Conservation (phyloP, 2,329 filamentous ascomycete genomes). For the Stemphylium beticola region DNA sequence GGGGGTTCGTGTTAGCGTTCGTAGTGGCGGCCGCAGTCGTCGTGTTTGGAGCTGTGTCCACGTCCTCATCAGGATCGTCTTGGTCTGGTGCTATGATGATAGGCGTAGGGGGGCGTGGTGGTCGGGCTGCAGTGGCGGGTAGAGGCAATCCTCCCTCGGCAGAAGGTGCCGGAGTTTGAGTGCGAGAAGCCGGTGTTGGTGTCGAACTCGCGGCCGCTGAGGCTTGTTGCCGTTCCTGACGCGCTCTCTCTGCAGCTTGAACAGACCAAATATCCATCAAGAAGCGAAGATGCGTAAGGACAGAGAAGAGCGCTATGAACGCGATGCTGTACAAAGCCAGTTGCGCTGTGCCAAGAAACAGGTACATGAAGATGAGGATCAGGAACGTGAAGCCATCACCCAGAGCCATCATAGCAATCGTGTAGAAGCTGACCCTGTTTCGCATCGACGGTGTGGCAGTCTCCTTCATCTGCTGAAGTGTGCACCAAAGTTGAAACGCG, state of each 20-base stretch:
- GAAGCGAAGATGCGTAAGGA: constrained; percentile 69
- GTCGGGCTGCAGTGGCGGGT: constrained; percentile 57
- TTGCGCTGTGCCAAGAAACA: constrained; percentile 61
- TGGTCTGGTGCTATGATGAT: constrained; percentile 67
- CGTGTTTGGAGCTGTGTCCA: constrained; percentile 27
- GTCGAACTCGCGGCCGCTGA: constrained; percentile 27
- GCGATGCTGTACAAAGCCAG: constrained; percentile 62
- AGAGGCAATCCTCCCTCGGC: constrained; percentile 51
- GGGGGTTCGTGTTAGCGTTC: constrained; percentile 36
- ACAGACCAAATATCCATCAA: constrained; percentile 72
- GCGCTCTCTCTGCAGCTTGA: constrained; percentile 59
- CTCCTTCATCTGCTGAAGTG: constrained; percentile 68
- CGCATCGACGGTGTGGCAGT: constrained; percentile 68
- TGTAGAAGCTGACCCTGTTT: constrained; percentile 69
- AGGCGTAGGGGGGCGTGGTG: constrained; percentile 56
- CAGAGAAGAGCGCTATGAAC: constrained; percentile 66
- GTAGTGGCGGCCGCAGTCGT: constrained; percentile 21
- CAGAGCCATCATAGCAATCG: constrained; percentile 65
- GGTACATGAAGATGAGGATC: constrained; percentile 59
- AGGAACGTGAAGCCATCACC: constrained; percentile 66
- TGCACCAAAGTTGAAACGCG: constrained; percentile 60
- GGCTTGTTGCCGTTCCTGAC: constrained; percentile 54
- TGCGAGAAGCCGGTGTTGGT: constrained; percentile 25
- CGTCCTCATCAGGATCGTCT: constrained; percentile 53
- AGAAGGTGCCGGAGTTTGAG: constrained; percentile 32